Evolutionary conservation across 169 alveolate genomes (phyloP), one percentile per base, ranked within the genome.

Genomic region (Cryptosporidium meleagridis): DNA sequence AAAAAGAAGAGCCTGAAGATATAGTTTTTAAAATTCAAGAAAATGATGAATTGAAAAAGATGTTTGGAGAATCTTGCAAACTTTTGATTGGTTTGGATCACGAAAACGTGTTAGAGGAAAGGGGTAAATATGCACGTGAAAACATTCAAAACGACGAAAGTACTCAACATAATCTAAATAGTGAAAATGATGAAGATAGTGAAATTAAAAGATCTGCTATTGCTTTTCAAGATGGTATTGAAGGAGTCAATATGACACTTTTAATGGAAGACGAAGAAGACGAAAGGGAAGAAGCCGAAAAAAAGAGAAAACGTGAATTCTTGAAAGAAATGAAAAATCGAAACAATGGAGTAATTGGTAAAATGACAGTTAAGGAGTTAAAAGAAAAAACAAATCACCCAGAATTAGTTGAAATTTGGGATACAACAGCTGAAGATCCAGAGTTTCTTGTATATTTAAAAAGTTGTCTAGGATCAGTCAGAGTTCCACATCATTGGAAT

Each of bases 401-500:
- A 45, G 97, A 94, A 87, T 96, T 97, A 39, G 98, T 97, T 41
- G 99, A 97, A 84, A 92, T 95, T 69, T 97, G 98, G 98, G 99
- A 97, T 86, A 94, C 98, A 52, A 98, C 99, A 44, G 97, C 99
- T 14, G 92, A 94, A 52, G 99, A 98, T 85, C 99, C 99, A 6
- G 92, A 85, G 59, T 97, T 98, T 85, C 94, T 97, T 71, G 97
- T 98, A 21, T 96, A 95, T 92, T 93, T 98, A 85, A 98, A 98
- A 94, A 96, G 98, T 58, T 93, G 94, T 62, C 94, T 97, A 70
- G 97, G 98, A 91, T 95, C 99, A 41, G 99, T 98, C 21, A 96
- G 97, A 35, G 99, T 98, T 35, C 99, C 99, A 9, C 95, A 94
- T 45, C 99, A 98, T 91, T 98, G 99, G 99, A 94, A 97, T 45